phyloP scores from a whole-genome alignment of 179 eudicot species.

The Beta lomatogona region DNA sequence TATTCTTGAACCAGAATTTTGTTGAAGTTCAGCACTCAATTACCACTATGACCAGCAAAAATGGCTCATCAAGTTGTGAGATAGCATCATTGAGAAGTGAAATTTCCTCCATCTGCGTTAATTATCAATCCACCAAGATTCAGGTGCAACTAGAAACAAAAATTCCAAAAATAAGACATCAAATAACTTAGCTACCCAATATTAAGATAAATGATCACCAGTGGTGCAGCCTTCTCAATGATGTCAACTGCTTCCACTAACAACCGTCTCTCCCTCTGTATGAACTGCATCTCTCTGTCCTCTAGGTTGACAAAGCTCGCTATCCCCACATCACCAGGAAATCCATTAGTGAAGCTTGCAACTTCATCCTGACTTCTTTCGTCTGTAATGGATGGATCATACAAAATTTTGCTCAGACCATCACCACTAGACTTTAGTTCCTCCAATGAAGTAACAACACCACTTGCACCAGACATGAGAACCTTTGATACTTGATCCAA shows the following conservation, averaged over 20 bases:
- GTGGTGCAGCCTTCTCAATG: conserved; percentile 83
- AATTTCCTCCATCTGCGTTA: conserved; percentile 88
- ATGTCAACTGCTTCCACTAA: conserved; percentile 64
- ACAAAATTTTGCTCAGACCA: conserved; percentile 47
- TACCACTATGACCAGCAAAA: conserved; percentile 99
- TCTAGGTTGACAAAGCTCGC: conserved; percentile 59
- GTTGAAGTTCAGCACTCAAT: conserved; percentile 99
- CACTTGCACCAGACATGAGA: conserved; percentile 71
- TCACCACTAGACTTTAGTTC: conserved; percentile 56
- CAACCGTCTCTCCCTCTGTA: conserved; percentile 60
- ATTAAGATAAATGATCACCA: conserved; percentile 78
- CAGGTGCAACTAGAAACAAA: not conserved
- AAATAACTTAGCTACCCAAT: conserved; percentile 48
- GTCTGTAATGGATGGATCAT: conserved; percentile 27
- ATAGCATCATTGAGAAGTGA: conserved; percentile 95
- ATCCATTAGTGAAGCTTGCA: conserved; percentile 42
- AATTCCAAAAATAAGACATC: not conserved
- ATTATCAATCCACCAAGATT: conserved; percentile 18
- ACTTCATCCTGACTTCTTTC: conserved; percentile 26
- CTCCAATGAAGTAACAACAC: conserved; percentile 63
- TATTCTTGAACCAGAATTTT: conserved; percentile 88
- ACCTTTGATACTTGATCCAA: conserved; percentile 31
- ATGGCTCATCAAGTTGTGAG: conserved; percentile 92
- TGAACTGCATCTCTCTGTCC: conserved; percentile 62
- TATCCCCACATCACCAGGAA: conserved; percentile 38